Base-by-base conservation (phyloP, 106 monocot genomes). In the Allium fistulosum region DNA sequence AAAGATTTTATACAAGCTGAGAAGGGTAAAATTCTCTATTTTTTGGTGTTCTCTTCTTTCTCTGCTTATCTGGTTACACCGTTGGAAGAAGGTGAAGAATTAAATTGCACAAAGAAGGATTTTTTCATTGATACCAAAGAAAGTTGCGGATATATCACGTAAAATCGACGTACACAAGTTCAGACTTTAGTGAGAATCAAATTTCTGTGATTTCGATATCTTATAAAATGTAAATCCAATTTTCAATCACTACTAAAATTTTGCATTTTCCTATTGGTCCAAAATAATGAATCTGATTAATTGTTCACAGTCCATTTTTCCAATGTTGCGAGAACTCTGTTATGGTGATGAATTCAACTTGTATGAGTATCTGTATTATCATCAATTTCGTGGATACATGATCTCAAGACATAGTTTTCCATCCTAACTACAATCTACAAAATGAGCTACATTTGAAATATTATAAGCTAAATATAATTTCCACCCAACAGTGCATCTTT, bases 1-100 rank as follows among this genome's bases (percentile, higher is more conserved):
- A 73, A 99, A 85, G 62, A 83, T 93, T 67, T 67, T 99, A 26
- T 93, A 81, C 74, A 93, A 93, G 75, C 69, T 99, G 73, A 90
- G 65, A 72, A 90, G 85, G 76, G 99, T 85, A 78, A 48, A 17
- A 52, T 68, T 18, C 37, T 26, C 46, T 73, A 11, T 45, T 69
- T 48, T 46, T 55, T 15, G 10, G 48, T 74, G 46, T 51, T 51
- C 17, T 66, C 48, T 1, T 66, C 17, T 45, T 9, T n/a, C 3
- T 26, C 22, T 61, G 60, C 17, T 61, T 61, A 7, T 46, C 7
- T 10, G 26, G 45, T 37, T 13, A 63, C 45, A 46, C 46, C 4
- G 2, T 46, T 10, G 46, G 4, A 58, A 26, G 47, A 26, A 15
- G 7, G 2, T 55, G 15, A 10, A 11, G 63, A 7, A 49, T 37